Conservation (phyloP, 805 yeast species). For the Wickerhamomyces chaumierensis region DNA sequence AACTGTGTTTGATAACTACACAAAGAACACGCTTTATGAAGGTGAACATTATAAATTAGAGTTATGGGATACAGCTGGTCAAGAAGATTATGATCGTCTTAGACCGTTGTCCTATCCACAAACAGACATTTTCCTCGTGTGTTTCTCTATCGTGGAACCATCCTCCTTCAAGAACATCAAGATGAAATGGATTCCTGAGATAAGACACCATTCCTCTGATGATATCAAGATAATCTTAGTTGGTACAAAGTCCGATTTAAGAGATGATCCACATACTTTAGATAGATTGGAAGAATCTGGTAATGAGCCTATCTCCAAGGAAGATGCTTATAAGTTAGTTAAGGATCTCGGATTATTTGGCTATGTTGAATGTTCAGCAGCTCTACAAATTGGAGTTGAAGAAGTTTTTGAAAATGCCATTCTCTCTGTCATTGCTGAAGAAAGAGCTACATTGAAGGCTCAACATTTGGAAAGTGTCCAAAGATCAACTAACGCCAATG, state of each 20-base stretch:
- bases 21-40: conserved; percentile 76
- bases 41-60: conserved; percentile 77
- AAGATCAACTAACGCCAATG: too few relatives aligned
- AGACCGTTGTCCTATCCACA: conserved; percentile 89
- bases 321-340: conserved; percentile 59
- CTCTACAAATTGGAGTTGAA: conserved; percentile 78
- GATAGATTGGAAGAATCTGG: conserved; percentile 51
- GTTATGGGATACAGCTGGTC: conserved; percentile 95
- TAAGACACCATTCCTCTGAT: conserved; percentile 70
- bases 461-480: conserved; percentile 2
- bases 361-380: conserved; percentile 84
- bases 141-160: conserved; percentile 78
- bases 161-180: conserved; percentile 71
- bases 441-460: conserved; percentile 7
- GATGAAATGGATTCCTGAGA: conserved; percentile 80
- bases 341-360: conserved; percentile 60
- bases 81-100: conserved; percentile 80
- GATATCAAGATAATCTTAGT: conserved; percentile 60
- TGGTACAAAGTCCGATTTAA: conserved; percentile 82
- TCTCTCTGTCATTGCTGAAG: conserved; percentile 39
- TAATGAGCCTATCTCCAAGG: conserved; percentile 45
- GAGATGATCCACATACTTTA: conserved; percentile 71
- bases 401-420: conserved; percentile 80
- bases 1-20: conserved; percentile 86
- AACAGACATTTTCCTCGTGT: conserved; percentile 77